Conservation (phyloP, 2,329 filamentous ascomycete species). For the Colletotrichum sp. region DNA sequence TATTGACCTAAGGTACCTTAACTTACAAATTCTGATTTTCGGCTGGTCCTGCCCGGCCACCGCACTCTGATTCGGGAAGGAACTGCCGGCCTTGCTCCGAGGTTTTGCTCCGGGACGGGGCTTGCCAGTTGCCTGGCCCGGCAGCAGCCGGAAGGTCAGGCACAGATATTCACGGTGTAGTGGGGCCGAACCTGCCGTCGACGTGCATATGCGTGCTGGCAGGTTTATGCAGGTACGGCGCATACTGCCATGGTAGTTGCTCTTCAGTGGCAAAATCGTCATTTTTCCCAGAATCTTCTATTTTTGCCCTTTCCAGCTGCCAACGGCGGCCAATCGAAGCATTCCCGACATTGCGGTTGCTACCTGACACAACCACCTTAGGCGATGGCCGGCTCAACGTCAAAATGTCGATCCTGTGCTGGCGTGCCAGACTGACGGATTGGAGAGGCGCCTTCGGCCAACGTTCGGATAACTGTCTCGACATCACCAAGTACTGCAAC, state of each 20-base stretch:
- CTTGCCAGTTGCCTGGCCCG: neutral
- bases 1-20: neutral
- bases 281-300: neutral
- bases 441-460: neutral
- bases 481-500: neutral
- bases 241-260: neutral
- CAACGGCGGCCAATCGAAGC: neutral
- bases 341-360: neutral
- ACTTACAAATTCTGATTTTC: neutral
- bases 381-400: neutral
- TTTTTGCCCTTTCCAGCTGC: neutral
- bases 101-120: neutral
- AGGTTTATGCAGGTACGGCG: slow-evolving; percentile 14
- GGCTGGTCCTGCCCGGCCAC: neutral
- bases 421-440: neutral
- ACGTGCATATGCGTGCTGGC: neutral
- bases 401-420: neutral
- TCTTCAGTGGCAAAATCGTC: neutral
- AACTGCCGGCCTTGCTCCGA: neutral
- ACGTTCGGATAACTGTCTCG: neutral
- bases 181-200: neutral
- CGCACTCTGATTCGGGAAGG: neutral
- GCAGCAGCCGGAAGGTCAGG: neutral
- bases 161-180: neutral
- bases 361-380: neutral